A percentile compares a stretch with the other conserved stretches of the same genome.
Evolutionary conservation across 176 grass and related monocot species (phyloP).

Genomic region (Carex scoparia): DNA sequence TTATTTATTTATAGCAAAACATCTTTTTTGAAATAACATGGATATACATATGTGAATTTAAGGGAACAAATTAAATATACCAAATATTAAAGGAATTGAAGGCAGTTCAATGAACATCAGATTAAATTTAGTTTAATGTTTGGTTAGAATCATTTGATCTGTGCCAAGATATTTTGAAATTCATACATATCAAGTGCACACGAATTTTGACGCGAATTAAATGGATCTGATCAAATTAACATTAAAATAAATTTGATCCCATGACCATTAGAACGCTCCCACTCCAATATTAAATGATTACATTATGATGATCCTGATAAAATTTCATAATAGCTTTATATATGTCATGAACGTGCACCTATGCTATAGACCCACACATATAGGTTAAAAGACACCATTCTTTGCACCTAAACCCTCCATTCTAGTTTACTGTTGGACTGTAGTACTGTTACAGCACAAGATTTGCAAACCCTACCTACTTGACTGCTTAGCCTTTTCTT

Average conservation of each 20-base stretch:
- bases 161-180: no score
- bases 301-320: not conserved
- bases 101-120: no score
- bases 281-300: not conserved
- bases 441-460: not conserved
- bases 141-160: no score
- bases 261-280: no score
- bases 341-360: not conserved
- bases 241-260: no score
- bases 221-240: no score
- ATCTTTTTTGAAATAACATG: not conserved
- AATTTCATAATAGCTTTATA: not conserved
- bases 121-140: no score
- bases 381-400: not conserved
- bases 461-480: slow-evolving; percentile 6
- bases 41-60: not conserved
- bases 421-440: not conserved
- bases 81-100: not conserved
- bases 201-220: no score
- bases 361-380: not conserved
- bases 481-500: not conserved
- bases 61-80: not conserved
- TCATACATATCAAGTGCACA: no score
- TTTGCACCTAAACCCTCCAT: not conserved
- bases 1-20: not conserved